Evolutionary conservation across 352 stramenopile species (phyloP).

Genomic region (Globisporangium radiosum): DNA sequence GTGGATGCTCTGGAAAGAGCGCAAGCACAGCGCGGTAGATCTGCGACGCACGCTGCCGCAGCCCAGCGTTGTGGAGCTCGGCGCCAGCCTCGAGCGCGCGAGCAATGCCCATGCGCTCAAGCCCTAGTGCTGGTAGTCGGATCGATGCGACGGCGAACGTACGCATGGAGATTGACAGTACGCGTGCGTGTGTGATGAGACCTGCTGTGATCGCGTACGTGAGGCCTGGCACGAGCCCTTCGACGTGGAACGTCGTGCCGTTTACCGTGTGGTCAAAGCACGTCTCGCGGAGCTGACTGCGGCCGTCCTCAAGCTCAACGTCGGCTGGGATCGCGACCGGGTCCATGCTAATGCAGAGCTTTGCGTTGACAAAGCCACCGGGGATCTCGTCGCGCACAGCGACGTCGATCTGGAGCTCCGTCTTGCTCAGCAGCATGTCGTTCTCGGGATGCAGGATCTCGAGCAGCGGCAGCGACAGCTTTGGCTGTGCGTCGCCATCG

Average conservation of each 20-base stretch:
- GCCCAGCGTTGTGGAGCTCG: constrained; percentile 26
- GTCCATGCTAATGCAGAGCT: constrained; percentile 56
- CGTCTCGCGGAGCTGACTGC: constrained; percentile 31
- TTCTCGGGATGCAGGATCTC: constrained; percentile 60
- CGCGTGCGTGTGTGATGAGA: constrained; percentile 36
- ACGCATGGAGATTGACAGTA: constrained; percentile 57
- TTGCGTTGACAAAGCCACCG: constrained; percentile 16
- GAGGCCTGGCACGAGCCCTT: constrained; percentile 44
- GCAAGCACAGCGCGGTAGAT: constrained; percentile 56
- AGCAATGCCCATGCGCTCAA: constrained; percentile 29
- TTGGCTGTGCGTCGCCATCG: constrained; percentile 17
- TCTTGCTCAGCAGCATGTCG: constrained; percentile 31
- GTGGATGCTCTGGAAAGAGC: constrained; percentile 34
- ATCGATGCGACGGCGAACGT: constrained; percentile 57
- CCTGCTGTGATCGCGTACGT: constrained; percentile 47
- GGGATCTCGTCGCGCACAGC: constrained; percentile 32
- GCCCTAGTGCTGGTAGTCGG: constrained; percentile 12
- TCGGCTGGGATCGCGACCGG: constrained; percentile 33
- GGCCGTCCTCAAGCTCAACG: constrained; percentile 23
- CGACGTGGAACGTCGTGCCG: constrained; percentile 47
- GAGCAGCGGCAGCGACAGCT: constrained; percentile 22
- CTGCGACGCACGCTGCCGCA: constrained; percentile 20
- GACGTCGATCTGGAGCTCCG: constrained; percentile 52
- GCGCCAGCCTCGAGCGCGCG: constrained; percentile 35
- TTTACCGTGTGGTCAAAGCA: constrained; percentile 55